Conservation (phyloP, 495 filamentous ascomycete genomes). For the Umbilicaria muhlenbergii region DNA sequence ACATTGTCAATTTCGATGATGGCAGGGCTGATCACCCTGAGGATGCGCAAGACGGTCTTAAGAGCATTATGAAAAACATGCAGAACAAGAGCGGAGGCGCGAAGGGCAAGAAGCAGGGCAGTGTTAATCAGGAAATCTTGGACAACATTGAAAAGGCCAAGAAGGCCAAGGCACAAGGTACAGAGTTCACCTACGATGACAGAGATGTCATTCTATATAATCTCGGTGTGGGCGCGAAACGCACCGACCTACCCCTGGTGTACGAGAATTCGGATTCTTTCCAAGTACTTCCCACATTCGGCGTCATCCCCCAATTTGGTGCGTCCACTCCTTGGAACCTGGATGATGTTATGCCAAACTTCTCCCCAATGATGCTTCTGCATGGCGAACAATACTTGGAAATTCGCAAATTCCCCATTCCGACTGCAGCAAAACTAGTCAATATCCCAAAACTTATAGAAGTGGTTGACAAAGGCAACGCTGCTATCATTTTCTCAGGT, state of each 20-base stretch:
- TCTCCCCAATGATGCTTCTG: constrained; percentile 96
- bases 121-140: constrained; percentile 33
- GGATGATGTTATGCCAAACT: constrained; percentile 79
- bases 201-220: constrained; percentile 91
- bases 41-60: constrained; percentile 56
- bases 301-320: constrained; percentile 86
- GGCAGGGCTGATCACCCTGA: constrained; percentile 80
- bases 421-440: constrained; percentile 65
- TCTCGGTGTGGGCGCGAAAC: constrained; percentile 86
- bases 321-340: constrained; percentile 66
- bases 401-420: constrained; percentile 85
- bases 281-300: constrained; percentile 85
- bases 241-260: constrained; percentile 72
- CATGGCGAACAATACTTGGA: constrained; percentile 99
- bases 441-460: constrained; percentile 81
- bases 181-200: constrained; percentile 68
- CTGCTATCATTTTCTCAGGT: constrained; percentile 68
- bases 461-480: constrained; percentile 88
- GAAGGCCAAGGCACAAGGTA: constrained; percentile 51
- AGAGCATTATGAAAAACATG: constrained; percentile 87
- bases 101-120: constrained; percentile 10
- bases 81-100: constrained; percentile 48
- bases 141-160: constrained; percentile 65
- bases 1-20: constrained; percentile 78
- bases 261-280: constrained; percentile 84